Evolutionary conservation across 2,329 filamentous ascomycete species (phyloP).

Genomic region (Dothiorella sarmentorum): DNA sequence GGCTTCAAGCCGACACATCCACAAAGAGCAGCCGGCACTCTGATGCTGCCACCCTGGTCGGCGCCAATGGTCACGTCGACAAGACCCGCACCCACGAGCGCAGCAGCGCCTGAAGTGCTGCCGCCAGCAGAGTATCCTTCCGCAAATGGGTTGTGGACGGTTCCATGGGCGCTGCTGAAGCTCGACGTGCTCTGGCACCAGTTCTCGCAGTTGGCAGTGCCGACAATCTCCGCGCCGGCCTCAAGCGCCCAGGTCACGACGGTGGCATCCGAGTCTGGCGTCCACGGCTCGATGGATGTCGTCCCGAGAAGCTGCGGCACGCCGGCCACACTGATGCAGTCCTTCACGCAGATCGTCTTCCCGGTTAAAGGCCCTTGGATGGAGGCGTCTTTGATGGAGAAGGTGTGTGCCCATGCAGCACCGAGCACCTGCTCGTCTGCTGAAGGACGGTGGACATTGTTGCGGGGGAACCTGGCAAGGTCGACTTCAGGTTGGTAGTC

Average conservation of each 20-base stretch:
- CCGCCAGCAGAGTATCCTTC: conserved; percentile 47
- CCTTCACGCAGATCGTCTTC: conserved; percentile 52
- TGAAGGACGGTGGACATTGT: conserved; percentile 42
- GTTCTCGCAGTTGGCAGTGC: conserved; percentile 54
- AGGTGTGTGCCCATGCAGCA: conserved; percentile 52
- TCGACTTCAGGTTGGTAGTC: conserved; percentile 48
- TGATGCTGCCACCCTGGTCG: conserved; percentile 41
- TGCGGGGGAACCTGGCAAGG: conserved; percentile 43
- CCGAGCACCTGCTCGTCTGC: conserved; percentile 36
- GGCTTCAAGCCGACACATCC: conserved; percentile 42
- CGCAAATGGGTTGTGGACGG: conserved; percentile 44
- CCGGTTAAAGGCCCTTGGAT: conserved; percentile 26
- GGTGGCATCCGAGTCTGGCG: conserved; percentile 52
- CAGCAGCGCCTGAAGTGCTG: conserved; percentile 44
- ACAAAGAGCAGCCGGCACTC: conserved; percentile 37
- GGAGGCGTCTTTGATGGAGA: conserved; percentile 40
- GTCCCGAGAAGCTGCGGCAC: conserved; percentile 54
- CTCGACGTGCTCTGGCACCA: conserved; percentile 50
- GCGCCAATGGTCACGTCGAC: conserved; percentile 39
- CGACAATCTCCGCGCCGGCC: conserved; percentile 49
- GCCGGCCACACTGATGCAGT: conserved; percentile 53
- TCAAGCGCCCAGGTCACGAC: conserved; percentile 51
- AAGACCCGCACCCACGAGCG: conserved; percentile 41
- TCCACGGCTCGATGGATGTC: conserved; percentile 50
- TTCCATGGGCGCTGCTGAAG: conserved; percentile 44